Percentiles rank a stretch among this genome's conserved stretches.
These are phyloP conservation scores for Singerocomus inundabilis DNA, from an alignment of 1,284 basidiomycete genomes.

Conservation along the genomic window DNA sequence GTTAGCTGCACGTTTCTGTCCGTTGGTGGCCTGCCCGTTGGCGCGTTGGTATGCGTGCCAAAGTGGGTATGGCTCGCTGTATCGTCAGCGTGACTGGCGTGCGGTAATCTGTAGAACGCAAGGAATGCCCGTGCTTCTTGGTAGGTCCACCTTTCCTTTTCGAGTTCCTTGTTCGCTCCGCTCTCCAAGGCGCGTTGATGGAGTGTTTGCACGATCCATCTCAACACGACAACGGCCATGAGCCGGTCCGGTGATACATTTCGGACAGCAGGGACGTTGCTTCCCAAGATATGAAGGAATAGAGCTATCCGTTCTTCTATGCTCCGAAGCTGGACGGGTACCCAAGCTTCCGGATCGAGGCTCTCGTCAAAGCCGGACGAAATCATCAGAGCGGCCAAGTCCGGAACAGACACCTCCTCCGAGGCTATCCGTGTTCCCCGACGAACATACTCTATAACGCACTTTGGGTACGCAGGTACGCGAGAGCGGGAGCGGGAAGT, in stretches of 20 bases:
- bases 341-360: constrained; percentile 29
- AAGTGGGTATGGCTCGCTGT: constrained; percentile 20
- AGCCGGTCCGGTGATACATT: constrained; percentile 46
- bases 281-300: constrained; percentile 56
- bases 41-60: constrained; percentile 7
- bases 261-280: constrained; percentile 51
- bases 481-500: constrained; percentile 34
- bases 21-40: constrained; percentile 34
- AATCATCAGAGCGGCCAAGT: constrained; percentile 46
- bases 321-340: constrained; percentile 46
- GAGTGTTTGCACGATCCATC: constrained; percentile 57
- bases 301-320: constrained; percentile 53
- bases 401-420: constrained; percentile 53
- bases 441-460: constrained; percentile 68
- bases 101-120: constrained; percentile 30
- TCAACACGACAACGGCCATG: constrained; percentile 51
- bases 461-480: constrained; percentile 33
- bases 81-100: not conserved
- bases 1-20: constrained; percentile 71
- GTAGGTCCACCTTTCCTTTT: constrained; percentile 67
- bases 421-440: constrained; percentile 65
- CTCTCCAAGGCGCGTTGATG: constrained; percentile 49
- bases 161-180: constrained; percentile 48
- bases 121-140: constrained; percentile 67
- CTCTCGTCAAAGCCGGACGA: constrained; percentile 35